Conservation (phyloP, 208 protist species). For the Trypanosoma cruzi region DNA sequence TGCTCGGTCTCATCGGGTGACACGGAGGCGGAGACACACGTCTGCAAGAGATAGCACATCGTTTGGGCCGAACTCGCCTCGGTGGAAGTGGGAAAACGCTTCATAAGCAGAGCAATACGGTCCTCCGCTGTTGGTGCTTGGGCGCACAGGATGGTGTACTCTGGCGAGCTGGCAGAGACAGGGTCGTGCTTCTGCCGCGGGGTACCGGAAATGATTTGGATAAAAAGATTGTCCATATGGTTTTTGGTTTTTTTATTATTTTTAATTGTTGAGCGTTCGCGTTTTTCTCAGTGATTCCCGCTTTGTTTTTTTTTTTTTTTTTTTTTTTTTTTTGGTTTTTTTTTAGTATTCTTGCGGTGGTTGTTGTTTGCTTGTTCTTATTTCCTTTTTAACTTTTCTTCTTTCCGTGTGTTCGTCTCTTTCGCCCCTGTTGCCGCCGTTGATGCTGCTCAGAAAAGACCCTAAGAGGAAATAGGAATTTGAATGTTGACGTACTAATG, state of each 20-base stretch:
- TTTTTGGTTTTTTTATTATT: not conserved
- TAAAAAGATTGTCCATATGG: conserved; percentile 64
- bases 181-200: conserved; percentile 59
- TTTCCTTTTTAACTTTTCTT: conserved; percentile 14
- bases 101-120: conserved; percentile 59
- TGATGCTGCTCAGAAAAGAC: not conserved
- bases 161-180: conserved; percentile 39
- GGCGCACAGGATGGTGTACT: conserved; percentile 86
- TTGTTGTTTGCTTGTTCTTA: not conserved
- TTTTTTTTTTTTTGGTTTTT: not conserved
- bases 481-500: conserved; percentile 24
- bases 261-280: not conserved
- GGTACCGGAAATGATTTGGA: conserved; percentile 55
- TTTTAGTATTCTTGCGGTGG: not conserved
- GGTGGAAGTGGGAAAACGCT: conserved; percentile 68
- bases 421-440: not conserved
- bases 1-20: conserved; percentile 75
- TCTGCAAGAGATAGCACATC: conserved; percentile 67
- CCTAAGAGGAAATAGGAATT: conserved; percentile 1
- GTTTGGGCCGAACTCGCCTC: conserved; percentile 77
- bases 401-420: not conserved
- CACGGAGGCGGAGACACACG: conserved; percentile 59
- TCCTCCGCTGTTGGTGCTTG: conserved; percentile 59
- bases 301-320: not conserved
- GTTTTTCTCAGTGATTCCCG: no score